These are phyloP conservation scores for Cladosporium sp. DNA, from an alignment of 2,329 filamentous ascomycete species.

Conservation along the genomic window DNA sequence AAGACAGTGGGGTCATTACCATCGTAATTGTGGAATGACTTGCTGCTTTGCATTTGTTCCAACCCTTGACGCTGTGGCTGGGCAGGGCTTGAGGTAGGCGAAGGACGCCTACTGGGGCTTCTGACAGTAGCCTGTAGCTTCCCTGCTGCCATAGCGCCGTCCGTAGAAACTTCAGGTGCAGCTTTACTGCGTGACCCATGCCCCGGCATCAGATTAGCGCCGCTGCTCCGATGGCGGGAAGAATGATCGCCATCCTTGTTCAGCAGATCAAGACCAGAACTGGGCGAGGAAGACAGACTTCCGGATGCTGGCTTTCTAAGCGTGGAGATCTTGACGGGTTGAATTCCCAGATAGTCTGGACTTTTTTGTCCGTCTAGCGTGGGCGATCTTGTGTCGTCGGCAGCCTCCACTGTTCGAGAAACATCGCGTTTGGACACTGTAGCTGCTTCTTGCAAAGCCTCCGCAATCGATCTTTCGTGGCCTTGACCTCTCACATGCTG, in stretches of 20 bases:
- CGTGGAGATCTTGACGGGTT: constrained; percentile 9
- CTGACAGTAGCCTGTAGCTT: constrained; percentile 53
- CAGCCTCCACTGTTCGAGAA: not conserved
- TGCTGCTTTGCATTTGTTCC: constrained; percentile 19
- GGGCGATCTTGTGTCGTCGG: not conserved
- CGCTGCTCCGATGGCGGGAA: constrained; percentile 50
- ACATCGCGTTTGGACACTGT: constrained; percentile 12
- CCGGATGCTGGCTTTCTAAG: constrained; percentile 23
- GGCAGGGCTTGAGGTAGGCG: constrained; percentile 27
- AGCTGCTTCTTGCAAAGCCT: constrained; percentile 78
- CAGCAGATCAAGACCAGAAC: constrained; percentile 28
- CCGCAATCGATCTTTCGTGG: constrained; percentile 64
- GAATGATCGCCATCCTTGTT: constrained; percentile 31
- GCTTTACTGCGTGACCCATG: constrained; percentile 53
- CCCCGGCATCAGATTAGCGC: constrained; percentile 57
- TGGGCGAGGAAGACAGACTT: constrained; percentile 33
- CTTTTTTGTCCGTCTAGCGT: not conserved
- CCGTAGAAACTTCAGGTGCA: constrained; percentile 61
- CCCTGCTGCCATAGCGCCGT: constrained; percentile 60
- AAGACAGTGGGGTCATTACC: constrained; percentile 66
- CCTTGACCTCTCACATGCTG: constrained; percentile 31
- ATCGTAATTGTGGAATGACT: constrained; percentile 66
- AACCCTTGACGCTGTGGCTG: constrained; percentile 15
- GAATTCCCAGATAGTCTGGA: not conserved
- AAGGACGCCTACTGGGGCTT: constrained; percentile 21